Conservation (phyloP, 805 yeast species). For the Kodamaea kakaduensis region DNA sequence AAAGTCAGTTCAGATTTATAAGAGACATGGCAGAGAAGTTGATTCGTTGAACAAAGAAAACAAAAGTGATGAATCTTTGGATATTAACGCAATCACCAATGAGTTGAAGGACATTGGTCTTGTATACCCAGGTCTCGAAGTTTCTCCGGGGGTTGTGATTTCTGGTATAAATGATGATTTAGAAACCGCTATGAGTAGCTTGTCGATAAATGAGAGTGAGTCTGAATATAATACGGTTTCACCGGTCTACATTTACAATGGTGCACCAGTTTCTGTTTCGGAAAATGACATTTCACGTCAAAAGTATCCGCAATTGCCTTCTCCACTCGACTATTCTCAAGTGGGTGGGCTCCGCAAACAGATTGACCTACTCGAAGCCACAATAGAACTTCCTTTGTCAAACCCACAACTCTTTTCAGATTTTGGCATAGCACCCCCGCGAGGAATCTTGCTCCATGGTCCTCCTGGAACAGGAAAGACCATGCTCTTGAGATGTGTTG, state of each 20-base stretch:
- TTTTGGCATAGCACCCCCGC: conserved; percentile 88
- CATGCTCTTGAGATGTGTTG: conserved; percentile 77
- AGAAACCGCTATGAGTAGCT: conserved; percentile 30
- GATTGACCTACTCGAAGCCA: conserved; percentile 54
- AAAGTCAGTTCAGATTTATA: conserved; percentile 16
- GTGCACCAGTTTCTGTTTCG: conserved; percentile 9
- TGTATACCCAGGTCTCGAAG: conserved; percentile 50
- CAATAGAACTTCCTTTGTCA: conserved; percentile 76
- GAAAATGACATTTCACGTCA: conserved; percentile 17
- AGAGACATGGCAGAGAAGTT: conserved; percentile 11
- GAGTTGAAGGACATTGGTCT: conserved; percentile 54
- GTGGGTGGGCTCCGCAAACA: conserved; percentile 79
- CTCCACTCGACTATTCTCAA: conserved; percentile 41
- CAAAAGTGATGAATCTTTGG: too few species aligned
- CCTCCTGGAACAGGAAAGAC: conserved; percentile 98
- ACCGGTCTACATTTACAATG: conserved; percentile 45
- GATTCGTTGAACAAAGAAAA: too few species aligned
- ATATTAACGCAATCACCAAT: conserved; percentile 38
- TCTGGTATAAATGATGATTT: conserved; percentile 21
- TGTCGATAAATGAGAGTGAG: conserved; percentile 26
- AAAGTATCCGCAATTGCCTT: conserved; percentile 44
- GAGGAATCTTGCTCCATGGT: conserved; percentile 91
- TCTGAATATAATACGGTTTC: conserved; percentile 27
- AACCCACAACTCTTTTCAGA: conserved; percentile 72
- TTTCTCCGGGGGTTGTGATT: conserved; percentile 15